Percentiles rank a stretch among this genome's conserved stretches.
These are phyloP conservation scores for Curvularia lunata DNA, from an alignment of 2,329 filamentous ascomycete genomes.

Conservation along the genomic window DNA sequence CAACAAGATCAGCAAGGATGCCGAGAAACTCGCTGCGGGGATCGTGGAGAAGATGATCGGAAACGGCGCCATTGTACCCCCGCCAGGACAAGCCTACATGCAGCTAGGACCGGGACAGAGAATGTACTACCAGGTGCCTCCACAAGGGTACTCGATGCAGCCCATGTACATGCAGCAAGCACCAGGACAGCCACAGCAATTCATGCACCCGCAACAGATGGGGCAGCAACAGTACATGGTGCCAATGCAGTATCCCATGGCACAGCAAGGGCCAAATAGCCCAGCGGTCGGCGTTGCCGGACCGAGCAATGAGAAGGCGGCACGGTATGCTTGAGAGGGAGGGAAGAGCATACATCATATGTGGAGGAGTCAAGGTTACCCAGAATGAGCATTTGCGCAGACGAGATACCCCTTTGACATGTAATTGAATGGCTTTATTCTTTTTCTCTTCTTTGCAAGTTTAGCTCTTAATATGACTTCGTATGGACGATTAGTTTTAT, in stretches of 20 bases:
- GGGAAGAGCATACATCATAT: not conserved
- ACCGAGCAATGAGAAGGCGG: conserved; percentile 28
- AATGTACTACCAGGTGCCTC: conserved; percentile 24
- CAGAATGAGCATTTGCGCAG: not conserved
- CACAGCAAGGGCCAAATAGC: not conserved
- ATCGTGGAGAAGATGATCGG: conserved; percentile 46
- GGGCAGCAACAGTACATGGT: conserved; percentile 13
- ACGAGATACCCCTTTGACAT: conserved; percentile 12
- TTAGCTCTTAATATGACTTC: not conserved
- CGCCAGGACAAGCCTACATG: conserved; percentile 27
- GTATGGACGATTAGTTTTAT: not conserved
- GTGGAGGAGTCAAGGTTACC: not conserved
- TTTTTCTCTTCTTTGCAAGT: not conserved
- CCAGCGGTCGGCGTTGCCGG: conserved; percentile 1
- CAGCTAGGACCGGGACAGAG: conserved; percentile 16
- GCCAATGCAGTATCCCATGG: conserved; percentile 7
- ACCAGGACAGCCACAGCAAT: conserved; percentile 11
- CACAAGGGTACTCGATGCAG: conserved; percentile 21
- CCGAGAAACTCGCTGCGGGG: conserved; percentile 41
- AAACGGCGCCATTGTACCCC: conserved; percentile 38
- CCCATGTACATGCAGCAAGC: conserved; percentile 18
- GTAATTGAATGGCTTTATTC: not conserved
- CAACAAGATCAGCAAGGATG: conserved; percentile 36
- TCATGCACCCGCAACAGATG: conserved; percentile 6
- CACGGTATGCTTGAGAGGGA: conserved; percentile 23